These are phyloP conservation scores for Curvularia eragrostidis DNA, from an alignment of 2,329 filamentous ascomycete genomes.

Conservation along the genomic window DNA sequence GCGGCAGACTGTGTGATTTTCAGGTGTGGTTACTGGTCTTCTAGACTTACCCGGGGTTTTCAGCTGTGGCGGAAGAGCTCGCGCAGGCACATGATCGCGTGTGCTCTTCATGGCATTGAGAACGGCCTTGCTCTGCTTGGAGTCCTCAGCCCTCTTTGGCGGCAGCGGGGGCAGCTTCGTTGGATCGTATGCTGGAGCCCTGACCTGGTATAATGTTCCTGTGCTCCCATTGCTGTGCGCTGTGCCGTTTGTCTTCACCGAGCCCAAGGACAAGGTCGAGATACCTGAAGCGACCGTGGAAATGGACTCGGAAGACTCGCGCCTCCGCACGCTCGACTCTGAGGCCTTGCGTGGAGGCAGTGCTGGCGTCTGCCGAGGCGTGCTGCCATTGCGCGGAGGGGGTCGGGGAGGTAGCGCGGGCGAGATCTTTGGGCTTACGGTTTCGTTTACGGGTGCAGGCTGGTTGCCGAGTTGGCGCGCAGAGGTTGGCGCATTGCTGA, in stretches of 20 bases:
- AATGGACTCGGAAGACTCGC: slow-evolving; percentile 56
- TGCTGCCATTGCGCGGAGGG: slow-evolving; percentile 58
- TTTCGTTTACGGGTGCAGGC: slow-evolving; percentile 36
- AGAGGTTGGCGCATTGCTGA: slow-evolving; percentile 45
- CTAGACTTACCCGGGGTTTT: slow-evolving; percentile 32
- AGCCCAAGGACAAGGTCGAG: slow-evolving; percentile 59
- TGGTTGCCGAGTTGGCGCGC: slow-evolving; percentile 49
- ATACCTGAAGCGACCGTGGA: slow-evolving; percentile 57
- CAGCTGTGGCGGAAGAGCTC: slow-evolving; percentile 37
- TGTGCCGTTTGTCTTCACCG: slow-evolving; percentile 52
- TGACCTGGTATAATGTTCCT: slow-evolving; percentile 50
- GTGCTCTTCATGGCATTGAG: slow-evolving; percentile 49
- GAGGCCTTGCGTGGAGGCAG: slow-evolving; percentile 55
- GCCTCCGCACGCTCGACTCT: slow-evolving; percentile 44
- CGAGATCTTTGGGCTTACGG: slow-evolving; percentile 28
- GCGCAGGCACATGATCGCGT: slow-evolving; percentile 33
- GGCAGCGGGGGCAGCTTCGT: slow-evolving; percentile 62
- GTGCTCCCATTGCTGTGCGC: slow-evolving; percentile 42
- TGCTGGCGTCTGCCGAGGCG: slow-evolving; percentile 45
- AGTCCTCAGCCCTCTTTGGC: slow-evolving; percentile 55
- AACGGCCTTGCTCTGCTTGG: slow-evolving; percentile 48
- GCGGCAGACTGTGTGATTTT: neutral
- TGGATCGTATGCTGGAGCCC: slow-evolving; percentile 65
- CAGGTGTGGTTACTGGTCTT: neutral
- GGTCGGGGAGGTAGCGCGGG: slow-evolving; percentile 51